phyloP scores from a whole-genome alignment of 768 basidiomycete species.

The Cantharellus anzutake region DNA sequence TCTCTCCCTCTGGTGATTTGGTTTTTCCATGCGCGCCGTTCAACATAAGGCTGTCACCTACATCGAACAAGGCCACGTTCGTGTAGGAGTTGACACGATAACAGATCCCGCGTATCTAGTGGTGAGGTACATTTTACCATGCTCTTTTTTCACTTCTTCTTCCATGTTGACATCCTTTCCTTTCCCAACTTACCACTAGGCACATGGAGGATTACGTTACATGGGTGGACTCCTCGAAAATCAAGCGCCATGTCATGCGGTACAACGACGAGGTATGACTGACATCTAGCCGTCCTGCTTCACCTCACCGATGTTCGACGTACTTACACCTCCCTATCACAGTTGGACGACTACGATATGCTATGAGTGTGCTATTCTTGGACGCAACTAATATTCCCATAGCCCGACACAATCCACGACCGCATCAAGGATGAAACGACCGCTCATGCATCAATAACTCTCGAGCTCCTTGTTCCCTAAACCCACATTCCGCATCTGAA shows the following conservation, averaged over 20 bases:
- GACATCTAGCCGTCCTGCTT: too few relatives aligned
- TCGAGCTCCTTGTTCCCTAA: too few relatives aligned
- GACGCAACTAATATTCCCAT: too few relatives aligned
- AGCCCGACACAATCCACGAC: too few relatives aligned
- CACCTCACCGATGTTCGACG: too few relatives aligned
- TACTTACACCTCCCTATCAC: too few relatives aligned
- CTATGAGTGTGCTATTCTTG: too few relatives aligned
- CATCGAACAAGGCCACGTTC: constrained; percentile 95
- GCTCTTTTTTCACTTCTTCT: constrained; percentile 1
- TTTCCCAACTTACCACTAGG: constrained; percentile 21
- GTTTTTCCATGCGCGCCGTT: neutral
- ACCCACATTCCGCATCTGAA: too few relatives aligned
- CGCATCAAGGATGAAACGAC: too few relatives aligned
- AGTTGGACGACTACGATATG: too few relatives aligned
- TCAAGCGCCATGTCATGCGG: constrained; percentile 84
- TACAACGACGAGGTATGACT: constrained; percentile 85
- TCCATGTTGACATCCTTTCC: neutral
- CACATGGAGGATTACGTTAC: constrained; percentile 99
- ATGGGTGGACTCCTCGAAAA: constrained; percentile 95
- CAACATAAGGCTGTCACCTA: constrained; percentile 74
- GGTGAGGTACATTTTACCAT: constrained; percentile 36
- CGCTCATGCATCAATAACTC: too few relatives aligned
- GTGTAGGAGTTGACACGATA: constrained; percentile 88
- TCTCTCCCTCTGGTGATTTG: neutral
- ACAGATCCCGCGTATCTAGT: constrained; percentile 94